phyloP scores from a whole-genome alignment of 192 early-diverging fungal species.

The Thoreauomyces humboldtii region DNA sequence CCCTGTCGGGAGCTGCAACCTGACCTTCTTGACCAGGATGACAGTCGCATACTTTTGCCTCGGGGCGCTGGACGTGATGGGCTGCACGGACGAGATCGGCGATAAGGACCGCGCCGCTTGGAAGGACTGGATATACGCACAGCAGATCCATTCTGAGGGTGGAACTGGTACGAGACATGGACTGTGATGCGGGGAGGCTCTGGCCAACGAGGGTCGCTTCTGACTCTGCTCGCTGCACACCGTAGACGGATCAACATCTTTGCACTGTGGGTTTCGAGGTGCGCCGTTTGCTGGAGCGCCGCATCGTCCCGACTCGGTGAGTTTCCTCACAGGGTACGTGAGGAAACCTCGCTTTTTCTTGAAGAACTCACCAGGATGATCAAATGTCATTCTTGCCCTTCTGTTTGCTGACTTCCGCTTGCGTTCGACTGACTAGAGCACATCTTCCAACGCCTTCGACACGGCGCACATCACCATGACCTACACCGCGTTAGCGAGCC shows the following conservation, averaged over 20 bases:
- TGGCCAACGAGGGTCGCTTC: too few species aligned
- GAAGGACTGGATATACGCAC: conserved; percentile 97
- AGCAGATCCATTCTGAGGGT: conserved; percentile 59
- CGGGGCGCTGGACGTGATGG: conserved; percentile 77
- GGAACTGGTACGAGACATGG: too few species aligned
- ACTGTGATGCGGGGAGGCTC: neutral
- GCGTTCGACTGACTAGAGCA: conserved; percentile 8
- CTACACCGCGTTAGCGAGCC: conserved; percentile 79
- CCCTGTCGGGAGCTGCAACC: neutral
- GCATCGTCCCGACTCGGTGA: conserved; percentile 32
- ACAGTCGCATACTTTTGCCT: conserved; percentile 83
- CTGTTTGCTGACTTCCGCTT: too few species aligned
- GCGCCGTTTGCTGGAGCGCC: conserved; percentile 63
- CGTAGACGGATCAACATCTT: neutral
- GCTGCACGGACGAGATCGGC: conserved; percentile 52
- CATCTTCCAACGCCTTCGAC: conserved; percentile 19
- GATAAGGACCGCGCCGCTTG: conserved; percentile 59
- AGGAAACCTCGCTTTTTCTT: too few species aligned
- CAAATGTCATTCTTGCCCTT: too few species aligned
- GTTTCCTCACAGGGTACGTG: conserved; percentile 37
- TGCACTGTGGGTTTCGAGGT: conserved; percentile 64
- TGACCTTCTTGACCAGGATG: conserved; percentile 58
- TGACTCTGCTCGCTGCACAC: too few species aligned
- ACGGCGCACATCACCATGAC: conserved; percentile 60
- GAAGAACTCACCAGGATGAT: too few species aligned